Percentiles rank a stretch among this genome's conserved stretches.
Evolutionary conservation across 2,329 filamentous ascomycete genomes (phyloP).

Genomic region (Cladorrhinum sp.): DNA sequence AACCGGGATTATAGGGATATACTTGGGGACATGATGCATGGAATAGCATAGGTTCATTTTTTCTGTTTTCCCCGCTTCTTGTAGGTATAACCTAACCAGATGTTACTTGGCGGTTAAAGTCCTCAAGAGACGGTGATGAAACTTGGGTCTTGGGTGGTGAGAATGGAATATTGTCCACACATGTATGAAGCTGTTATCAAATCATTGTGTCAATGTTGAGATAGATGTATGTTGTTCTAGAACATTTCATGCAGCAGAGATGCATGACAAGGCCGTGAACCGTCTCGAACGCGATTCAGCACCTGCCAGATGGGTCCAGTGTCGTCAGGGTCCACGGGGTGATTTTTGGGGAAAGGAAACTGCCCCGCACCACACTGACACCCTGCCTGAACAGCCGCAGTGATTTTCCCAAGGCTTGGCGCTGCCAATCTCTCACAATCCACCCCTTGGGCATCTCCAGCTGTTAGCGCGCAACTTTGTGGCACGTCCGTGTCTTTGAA

Average conservation of each 20-base stretch:
- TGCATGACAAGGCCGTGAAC: not conserved
- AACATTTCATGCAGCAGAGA: not conserved
- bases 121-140: not conserved
- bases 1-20: not conserved
- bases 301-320: not conserved
- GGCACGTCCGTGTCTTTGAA: too few relatives aligned
- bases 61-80: not conserved
- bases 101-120: not conserved
- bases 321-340: not conserved
- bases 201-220: too few relatives aligned
- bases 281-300: not conserved
- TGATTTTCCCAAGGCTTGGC: constrained; percentile 5
- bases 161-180: too few relatives aligned
- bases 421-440: not conserved
- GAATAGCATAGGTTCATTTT: not conserved
- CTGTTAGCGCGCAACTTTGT: too few relatives aligned
- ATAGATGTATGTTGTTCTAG: too few relatives aligned
- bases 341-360: constrained; percentile 2
- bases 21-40: not conserved
- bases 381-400: not conserved
- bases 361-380: not conserved
- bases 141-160: not conserved
- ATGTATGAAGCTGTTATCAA: too few relatives aligned
- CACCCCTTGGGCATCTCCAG: too few relatives aligned
- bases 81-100: not conserved